These are phyloP conservation scores for Coemansia sp. DNA, from an alignment of 192 early-diverging fungal species.

Conservation along the genomic window DNA sequence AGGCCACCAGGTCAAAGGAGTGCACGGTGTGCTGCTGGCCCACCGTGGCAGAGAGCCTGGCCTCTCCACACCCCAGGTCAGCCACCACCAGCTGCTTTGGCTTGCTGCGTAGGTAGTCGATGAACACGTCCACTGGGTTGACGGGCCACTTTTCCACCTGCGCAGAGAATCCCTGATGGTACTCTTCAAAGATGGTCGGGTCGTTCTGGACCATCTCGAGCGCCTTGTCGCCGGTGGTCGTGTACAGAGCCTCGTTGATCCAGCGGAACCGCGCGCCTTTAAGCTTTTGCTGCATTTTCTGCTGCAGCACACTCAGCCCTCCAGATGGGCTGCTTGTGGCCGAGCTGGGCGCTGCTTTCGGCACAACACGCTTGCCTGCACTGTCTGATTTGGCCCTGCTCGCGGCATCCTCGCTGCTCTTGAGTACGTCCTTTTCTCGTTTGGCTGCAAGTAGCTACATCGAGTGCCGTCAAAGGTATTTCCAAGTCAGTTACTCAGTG, in stretches of 20 bases:
- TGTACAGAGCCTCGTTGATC: conserved; percentile 97
- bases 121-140: conserved; percentile 89
- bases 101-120: conserved; percentile 57
- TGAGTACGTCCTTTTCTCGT: background rate
- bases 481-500: background rate
- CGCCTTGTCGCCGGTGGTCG: conserved; percentile 71
- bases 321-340: background rate
- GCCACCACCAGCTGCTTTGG: conserved; percentile 58
- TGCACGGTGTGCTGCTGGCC: conserved; percentile 64
- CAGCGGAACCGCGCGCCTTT: conserved; percentile 78
- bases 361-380: background rate
- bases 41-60: conserved; percentile 72
- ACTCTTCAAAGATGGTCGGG: conserved; percentile 91
- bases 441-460: conserved; percentile 10
- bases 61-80: conserved; percentile 97
- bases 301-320: conserved; percentile 37
- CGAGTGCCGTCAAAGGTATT: background rate
- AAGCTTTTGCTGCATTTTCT: conserved; percentile 71
- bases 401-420: background rate
- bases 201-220: conserved; percentile 76
- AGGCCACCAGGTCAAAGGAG: conserved; percentile 87
- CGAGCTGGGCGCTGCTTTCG: background rate
- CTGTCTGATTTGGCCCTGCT: background rate
- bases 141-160: conserved; percentile 91
- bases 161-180: conserved; percentile 90